These are phyloP conservation scores for Melastoma candidum DNA, from an alignment of 441 rosid species.

Conservation along the genomic window DNA sequence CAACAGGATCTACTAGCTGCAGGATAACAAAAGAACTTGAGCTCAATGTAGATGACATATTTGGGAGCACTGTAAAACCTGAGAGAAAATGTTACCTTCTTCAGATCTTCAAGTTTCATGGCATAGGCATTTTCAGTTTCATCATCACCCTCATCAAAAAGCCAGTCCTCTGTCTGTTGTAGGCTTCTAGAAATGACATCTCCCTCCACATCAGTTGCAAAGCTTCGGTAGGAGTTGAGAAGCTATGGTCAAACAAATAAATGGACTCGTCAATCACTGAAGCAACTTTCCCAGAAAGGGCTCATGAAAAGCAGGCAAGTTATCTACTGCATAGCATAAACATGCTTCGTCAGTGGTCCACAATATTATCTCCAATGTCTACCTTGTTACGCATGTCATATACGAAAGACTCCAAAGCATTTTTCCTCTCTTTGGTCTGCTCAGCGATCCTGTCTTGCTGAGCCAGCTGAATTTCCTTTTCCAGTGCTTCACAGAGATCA, in stretches of 20 bases:
- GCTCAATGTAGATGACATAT: constrained; percentile 3
- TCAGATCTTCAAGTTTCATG: constrained; percentile 41
- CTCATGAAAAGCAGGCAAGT: too few species aligned
- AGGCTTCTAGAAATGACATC: constrained; percentile 46
- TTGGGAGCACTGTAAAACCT: background rate
- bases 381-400: constrained; percentile 77
- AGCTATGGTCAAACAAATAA: constrained; percentile 26
- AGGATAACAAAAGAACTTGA: constrained; percentile 2
- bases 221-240: constrained; percentile 38
- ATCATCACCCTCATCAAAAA: constrained; percentile 63
- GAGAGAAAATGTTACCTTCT: constrained; percentile 31
- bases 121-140: constrained; percentile 50
- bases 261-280: background rate
- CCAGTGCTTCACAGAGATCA: constrained; percentile 37
- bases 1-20: constrained; percentile 56
- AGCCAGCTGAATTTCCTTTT: constrained; percentile 41
- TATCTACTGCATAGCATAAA: too few species aligned
- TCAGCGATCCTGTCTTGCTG: constrained; percentile 64
- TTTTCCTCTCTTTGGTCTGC: constrained; percentile 53
- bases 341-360: too few species aligned
- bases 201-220: constrained; percentile 42
- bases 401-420: constrained; percentile 65
- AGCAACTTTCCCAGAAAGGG: too few species aligned
- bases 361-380: constrained; percentile 5
- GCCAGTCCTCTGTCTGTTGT: constrained; percentile 58